phyloP scores from a whole-genome alignment of 2,329 filamentous ascomycete genomes.

The Escovopsis weberi region DNA sequence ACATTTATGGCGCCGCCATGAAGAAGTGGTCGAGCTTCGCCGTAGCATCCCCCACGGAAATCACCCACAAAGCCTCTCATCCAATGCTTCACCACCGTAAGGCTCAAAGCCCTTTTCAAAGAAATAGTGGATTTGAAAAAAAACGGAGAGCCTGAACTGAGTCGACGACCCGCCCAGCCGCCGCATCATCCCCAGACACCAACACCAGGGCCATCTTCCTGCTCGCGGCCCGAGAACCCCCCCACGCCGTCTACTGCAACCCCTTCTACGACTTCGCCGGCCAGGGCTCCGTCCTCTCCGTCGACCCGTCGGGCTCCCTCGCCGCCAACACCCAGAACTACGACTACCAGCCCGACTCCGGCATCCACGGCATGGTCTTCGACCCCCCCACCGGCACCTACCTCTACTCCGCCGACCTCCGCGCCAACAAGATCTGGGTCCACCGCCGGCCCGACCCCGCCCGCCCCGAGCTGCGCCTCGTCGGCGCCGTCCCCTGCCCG shows the following conservation, averaged over 20 bases:
- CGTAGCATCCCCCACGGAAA: conserved; percentile 61
- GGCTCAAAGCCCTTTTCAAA: conserved; percentile 14
- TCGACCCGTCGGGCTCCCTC: conserved; percentile 40
- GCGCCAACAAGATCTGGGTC: conserved; percentile 70
- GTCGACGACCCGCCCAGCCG: conserved; percentile 29
- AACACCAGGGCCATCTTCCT: conserved; percentile 86
- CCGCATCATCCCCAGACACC: conserved; percentile 52
- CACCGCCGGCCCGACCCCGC: conserved; percentile 46
- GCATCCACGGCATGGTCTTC: conserved; percentile 74
- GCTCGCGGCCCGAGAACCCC: conserved; percentile 61
- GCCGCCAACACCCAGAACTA: conserved; percentile 56
- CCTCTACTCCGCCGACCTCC: conserved; percentile 67
- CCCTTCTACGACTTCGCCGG: conserved; percentile 81
- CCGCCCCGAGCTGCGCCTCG: conserved; percentile 45
- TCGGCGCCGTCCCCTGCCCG: conserved; percentile 61
- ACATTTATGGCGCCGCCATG: conserved; percentile 81
- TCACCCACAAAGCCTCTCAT: conserved; percentile 60
- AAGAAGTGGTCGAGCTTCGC: conserved; percentile 83
- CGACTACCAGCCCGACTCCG: conserved; percentile 52
- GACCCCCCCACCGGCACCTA: conserved; percentile 57
- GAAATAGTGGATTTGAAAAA: too few species aligned
- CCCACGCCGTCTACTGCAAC: conserved; percentile 76
- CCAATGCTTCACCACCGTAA: conserved; percentile 62
- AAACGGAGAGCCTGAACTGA: too few species aligned
- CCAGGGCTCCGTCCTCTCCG: conserved; percentile 62